Evolutionary conservation across 768 basidiomycete genomes (phyloP).

Genomic region (Boletus sensibilis): DNA sequence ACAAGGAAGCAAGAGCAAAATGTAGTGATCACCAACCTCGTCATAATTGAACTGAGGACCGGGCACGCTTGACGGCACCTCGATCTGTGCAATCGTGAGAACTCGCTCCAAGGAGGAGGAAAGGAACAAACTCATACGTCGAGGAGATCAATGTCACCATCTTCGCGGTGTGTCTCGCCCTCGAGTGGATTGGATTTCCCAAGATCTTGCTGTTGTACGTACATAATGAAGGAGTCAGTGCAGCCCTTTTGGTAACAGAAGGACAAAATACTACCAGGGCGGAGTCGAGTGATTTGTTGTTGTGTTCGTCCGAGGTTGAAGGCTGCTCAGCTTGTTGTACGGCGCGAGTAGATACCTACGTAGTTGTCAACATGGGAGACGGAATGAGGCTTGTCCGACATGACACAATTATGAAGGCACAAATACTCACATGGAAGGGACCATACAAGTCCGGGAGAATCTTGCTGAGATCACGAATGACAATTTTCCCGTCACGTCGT

Average conservation of each 20-base stretch:
- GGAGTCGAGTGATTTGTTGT: background rate
- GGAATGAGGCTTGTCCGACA: too few species aligned
- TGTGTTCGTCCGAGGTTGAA: background rate
- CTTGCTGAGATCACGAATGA: too few species aligned
- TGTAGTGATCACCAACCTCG: background rate
- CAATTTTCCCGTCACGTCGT: too few species aligned
- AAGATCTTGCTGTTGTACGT: background rate
- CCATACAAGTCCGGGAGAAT: background rate
- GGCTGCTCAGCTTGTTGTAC: background rate
- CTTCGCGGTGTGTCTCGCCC: background rate
- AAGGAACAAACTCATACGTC: background rate
- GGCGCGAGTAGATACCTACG: too few species aligned
- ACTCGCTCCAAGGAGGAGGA: background rate
- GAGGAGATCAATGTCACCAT: background rate
- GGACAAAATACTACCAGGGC: background rate
- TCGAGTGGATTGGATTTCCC: background rate
- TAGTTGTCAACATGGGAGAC: too few species aligned
- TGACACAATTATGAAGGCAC: too few species aligned
- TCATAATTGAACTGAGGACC: background rate
- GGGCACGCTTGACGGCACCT: background rate
- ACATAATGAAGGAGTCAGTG: background rate
- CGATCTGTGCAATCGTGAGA: background rate
- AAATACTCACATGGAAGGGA: too few species aligned
- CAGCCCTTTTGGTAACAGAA: background rate
- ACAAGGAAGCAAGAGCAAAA: background rate